Percentiles rank a stretch among this genome's conserved stretches.
Conservation (phyloP, 2,329 filamentous ascomycete species). For the Penicillium sp. region DNA sequence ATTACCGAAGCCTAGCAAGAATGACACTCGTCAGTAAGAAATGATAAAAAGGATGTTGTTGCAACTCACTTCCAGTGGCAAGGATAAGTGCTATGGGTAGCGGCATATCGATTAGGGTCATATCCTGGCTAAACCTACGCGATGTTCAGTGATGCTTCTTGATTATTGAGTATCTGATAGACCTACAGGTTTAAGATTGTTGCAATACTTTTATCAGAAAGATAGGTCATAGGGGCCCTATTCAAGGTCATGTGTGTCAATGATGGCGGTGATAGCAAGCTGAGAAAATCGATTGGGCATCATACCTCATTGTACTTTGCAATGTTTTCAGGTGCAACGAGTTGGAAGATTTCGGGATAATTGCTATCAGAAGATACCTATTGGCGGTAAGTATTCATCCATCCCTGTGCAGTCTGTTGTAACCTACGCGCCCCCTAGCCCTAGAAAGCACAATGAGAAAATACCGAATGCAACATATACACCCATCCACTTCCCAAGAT, state of each 20-base stretch:
- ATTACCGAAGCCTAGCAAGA: conserved; percentile 4
- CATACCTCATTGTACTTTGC: conserved; percentile 6
- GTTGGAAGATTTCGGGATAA: conserved; percentile 5
- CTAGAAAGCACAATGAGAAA: conserved; percentile 8
- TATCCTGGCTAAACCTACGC: conserved; percentile 33
- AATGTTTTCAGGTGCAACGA: not conserved
- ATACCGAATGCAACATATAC: conserved; percentile 4
- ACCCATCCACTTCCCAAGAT: conserved; percentile 9
- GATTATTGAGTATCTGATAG: not conserved
- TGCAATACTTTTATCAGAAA: not conserved
- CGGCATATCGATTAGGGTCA: conserved; percentile 42
- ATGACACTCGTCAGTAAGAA: not conserved
- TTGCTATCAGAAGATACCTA: conserved; percentile 7
- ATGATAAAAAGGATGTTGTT: not conserved
- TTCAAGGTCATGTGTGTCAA: not conserved
- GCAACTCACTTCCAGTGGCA: conserved; percentile 28
- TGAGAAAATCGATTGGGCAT: not conserved
- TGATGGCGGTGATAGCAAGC: not conserved
- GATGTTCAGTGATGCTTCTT: not conserved
- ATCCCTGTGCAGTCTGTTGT: not conserved
- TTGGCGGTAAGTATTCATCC: not conserved
- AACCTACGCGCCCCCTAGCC: conserved; percentile 7
- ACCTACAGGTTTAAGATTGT: conserved; percentile 4
- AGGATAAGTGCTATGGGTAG: conserved; percentile 39
- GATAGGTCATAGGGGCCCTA: conserved; percentile 1